phyloP scores from a whole-genome alignment of 2,329 filamentous ascomycete genomes.

The Mycosphaerella sp. region DNA sequence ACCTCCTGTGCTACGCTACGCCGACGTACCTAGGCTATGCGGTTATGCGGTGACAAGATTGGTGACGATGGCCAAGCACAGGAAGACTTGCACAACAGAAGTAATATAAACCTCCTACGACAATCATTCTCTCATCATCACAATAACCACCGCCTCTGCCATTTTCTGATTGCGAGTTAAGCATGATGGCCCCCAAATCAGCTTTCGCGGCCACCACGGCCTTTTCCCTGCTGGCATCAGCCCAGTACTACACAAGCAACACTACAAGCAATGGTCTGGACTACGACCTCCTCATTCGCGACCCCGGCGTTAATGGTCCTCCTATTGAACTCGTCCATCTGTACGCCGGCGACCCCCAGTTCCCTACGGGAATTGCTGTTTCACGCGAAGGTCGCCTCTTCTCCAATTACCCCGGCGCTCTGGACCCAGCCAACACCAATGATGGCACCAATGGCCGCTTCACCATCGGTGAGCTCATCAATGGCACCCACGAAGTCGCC shows the following conservation, averaged over 20 bases:
- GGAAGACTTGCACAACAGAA: background rate
- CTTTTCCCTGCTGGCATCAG: background rate
- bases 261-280: slow-evolving; percentile 4
- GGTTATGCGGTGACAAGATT: background rate
- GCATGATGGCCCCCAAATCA: background rate
- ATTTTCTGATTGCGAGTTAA: background rate
- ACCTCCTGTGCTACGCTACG: no score
- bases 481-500: slow-evolving; percentile 40
- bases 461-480: slow-evolving; percentile 44
- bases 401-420: slow-evolving; percentile 46
- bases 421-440: slow-evolving; percentile 45
- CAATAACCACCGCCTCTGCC: background rate
- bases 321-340: slow-evolving; percentile 45
- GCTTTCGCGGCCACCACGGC: background rate
- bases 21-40: no score
- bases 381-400: slow-evolving; percentile 47
- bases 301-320: slow-evolving; percentile 36
- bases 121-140: background rate
- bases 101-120: no score
- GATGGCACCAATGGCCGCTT: slow-evolving; percentile 40
- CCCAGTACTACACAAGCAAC: background rate
- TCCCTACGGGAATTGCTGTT: slow-evolving; percentile 45
- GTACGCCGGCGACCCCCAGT: slow-evolving; percentile 48
- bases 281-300: slow-evolving; percentile 14
- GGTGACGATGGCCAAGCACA: background rate